Base-by-base conservation (phyloP, 306 rosid genomes). In the Crotalaria pallida region DNA sequence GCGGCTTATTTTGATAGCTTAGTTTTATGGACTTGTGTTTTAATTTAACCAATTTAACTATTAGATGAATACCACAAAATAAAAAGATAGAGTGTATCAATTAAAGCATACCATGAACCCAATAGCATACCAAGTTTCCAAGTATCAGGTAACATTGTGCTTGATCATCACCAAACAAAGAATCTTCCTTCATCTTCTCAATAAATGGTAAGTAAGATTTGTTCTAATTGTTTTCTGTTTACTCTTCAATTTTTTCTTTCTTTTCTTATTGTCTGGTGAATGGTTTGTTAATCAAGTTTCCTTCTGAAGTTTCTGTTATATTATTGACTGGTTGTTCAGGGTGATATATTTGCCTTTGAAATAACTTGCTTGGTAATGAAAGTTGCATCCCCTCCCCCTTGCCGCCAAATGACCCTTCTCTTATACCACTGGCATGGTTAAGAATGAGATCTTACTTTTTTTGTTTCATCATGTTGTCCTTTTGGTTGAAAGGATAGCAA, bases 281-380 rank as follows among this genome's bases (percentile, higher is more conserved):
- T 19, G 33, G 15, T 12, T 12, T 24, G 19, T 7, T 26, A 12
- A 11, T 7, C 11, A 26, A 70, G 29, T 70, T 43, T 44, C 31
- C 23, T 55, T 56, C 52, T 2, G 11, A 40, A 16, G 24, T 70
- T 19, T 56, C 31, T 41, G 29, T 69, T 40, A 8, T 65, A 23
- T 17, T 33, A 49, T 38, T 38, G 57, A 18, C 50, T 31, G 38
- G 38, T 22, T 24, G n/a, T 24, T 55, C 38, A 22, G 17, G 40
- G 29, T 36, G 7, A 5, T n/a, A 69, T 21, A 53, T 51, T 6
- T 34, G 6, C 18, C 15, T 6, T 45, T 69, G 26, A 52, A 34
- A 52, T 51, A 68, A 10, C 49, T n/a, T 34, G 34, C 36, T 66
- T 67, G 73, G 50, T 18, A n/a, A n/a, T n/a, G n/a, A n/a, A n/a